phyloP scores from a whole-genome alignment of 2,329 filamentous ascomycete species.

The Aureobasidium musti region DNA sequence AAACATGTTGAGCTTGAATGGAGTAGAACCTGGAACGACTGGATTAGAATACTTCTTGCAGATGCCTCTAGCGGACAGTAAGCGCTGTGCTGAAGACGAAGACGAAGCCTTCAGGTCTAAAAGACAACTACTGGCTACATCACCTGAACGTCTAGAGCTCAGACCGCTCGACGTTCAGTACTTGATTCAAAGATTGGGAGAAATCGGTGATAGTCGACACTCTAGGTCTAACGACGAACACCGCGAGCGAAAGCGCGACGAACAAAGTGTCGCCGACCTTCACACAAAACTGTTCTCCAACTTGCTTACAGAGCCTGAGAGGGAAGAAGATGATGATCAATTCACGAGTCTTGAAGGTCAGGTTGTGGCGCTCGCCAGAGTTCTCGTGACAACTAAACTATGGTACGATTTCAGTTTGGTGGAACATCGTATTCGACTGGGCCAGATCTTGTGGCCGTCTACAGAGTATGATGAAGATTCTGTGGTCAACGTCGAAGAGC shows the following conservation, averaged over 20 bases:
- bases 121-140: constrained; percentile 32
- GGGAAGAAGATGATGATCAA: constrained; percentile 20
- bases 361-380: constrained; percentile 49
- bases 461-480: constrained; percentile 37
- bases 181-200: constrained; percentile 35
- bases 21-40: constrained; percentile 50
- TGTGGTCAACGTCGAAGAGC: constrained; percentile 36
- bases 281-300: constrained; percentile 37
- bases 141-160: constrained; percentile 37
- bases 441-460: constrained; percentile 50
- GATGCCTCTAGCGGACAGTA: constrained; percentile 46
- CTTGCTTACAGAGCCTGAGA: constrained; percentile 33
- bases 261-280: constrained; percentile 35
- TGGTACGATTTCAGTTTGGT: constrained; percentile 53
- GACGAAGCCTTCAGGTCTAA: constrained; percentile 31
- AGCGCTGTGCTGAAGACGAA: constrained; percentile 29
- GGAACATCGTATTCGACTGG: constrained; percentile 50
- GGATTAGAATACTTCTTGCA: constrained; percentile 53
- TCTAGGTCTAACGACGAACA: background rate
- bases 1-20: constrained; percentile 52
- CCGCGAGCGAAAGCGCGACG: background rate
- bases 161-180: constrained; percentile 33
- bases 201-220: constrained; percentile 32
- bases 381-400: constrained; percentile 47
- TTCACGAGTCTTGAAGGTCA: constrained; percentile 45